Evolutionary conservation across 306 rosid species (phyloP), one percentile per base, ranked within the genome.

Genomic region (Cajanus cajan): DNA sequence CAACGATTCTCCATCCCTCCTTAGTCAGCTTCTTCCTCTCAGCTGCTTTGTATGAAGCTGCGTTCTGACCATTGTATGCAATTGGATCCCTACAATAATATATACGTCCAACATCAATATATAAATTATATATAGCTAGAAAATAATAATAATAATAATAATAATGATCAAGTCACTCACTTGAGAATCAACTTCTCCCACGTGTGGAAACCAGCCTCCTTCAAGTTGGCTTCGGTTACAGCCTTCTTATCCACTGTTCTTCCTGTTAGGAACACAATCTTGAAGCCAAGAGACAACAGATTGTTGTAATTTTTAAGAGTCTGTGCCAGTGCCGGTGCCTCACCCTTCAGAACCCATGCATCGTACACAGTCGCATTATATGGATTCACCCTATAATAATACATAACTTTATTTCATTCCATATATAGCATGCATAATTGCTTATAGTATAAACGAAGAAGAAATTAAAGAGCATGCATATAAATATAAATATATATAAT

Each of bases 141-240:
- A n/a, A n/a, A n/a, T n/a, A n/a, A n/a, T n/a, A n/a, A n/a, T n/a
- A n/a, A n/a, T n/a, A n/a, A n/a, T n/a, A n/a, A n/a, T n/a, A n/a
- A n/a, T n/a, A n/a, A n/a, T n/a, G n/a, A n/a, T n/a, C n/a, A n/a
- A n/a, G n/a, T n/a, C n/a, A 5, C 83, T 78, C 64, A 91, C 96
- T 78, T 91, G 63, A 79, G 78, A 14, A 87, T 44, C 7, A 91
- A 78, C 78, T 76, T 87, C 4, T 80, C 81, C 93, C 93, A 91
- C 1, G 78, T 72, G 40, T 12, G 18, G 61, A 10, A 91, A 0
- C 93, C 91, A 55, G 34, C 96, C 3, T 3, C 0, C 15, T 39
- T 78, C 9, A 91, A 86, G 54, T 91, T 89, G 40, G 18, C 1
- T 15, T n/a, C 39, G 0, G 93, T 91, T 0, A 39, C 40, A 0